phyloP scores from a whole-genome alignment of 805 yeast species.

The Yamadazyma kitorensis region DNA sequence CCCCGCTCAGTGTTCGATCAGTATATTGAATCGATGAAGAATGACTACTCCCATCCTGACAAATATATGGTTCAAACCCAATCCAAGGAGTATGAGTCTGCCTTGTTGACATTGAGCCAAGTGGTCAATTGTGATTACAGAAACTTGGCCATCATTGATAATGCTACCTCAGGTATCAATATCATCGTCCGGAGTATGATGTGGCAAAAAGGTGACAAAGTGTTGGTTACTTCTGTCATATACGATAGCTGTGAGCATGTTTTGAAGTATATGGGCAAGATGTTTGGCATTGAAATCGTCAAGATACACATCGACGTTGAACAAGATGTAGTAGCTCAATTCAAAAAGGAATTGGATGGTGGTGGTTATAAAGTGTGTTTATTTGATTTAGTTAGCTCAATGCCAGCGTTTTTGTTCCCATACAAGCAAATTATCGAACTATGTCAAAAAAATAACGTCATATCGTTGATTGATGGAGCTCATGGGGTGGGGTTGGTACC shows the following conservation, averaged over 20 bases:
- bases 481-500: slow-evolving; percentile 60
- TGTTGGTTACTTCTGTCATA: slow-evolving; percentile 47
- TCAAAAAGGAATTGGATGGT: slow-evolving; percentile 11
- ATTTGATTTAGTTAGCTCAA: slow-evolving; percentile 58
- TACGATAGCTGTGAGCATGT: slow-evolving; percentile 58
- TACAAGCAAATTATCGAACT: slow-evolving; percentile 44
- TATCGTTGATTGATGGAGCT: slow-evolving; percentile 70
- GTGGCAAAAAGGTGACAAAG: slow-evolving; percentile 48
- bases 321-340: slow-evolving; percentile 23
- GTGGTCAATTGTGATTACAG: slow-evolving; percentile 47
- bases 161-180: slow-evolving; percentile 62
- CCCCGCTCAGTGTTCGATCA: slow-evolving; percentile 48
- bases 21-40: slow-evolving; percentile 22
- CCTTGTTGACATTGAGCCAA: slow-evolving; percentile 34
- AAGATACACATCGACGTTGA: slow-evolving; percentile 34
- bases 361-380: slow-evolving; percentile 40
- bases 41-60: slow-evolving; percentile 46
- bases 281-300: slow-evolving; percentile 28
- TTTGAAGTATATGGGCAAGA: slow-evolving; percentile 37
- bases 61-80: slow-evolving; percentile 30
- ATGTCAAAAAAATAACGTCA: slow-evolving; percentile 44
- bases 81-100: slow-evolving; percentile 24
- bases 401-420: slow-evolving; percentile 64
- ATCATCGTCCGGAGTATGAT: slow-evolving; percentile 54
- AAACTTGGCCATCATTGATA: slow-evolving; percentile 51